Percentiles rank a stretch among this genome's conserved stretches.
phyloP scores from a whole-genome alignment of 2,329 filamentous ascomycete genomes.

The Cordyceps farinosa region DNA sequence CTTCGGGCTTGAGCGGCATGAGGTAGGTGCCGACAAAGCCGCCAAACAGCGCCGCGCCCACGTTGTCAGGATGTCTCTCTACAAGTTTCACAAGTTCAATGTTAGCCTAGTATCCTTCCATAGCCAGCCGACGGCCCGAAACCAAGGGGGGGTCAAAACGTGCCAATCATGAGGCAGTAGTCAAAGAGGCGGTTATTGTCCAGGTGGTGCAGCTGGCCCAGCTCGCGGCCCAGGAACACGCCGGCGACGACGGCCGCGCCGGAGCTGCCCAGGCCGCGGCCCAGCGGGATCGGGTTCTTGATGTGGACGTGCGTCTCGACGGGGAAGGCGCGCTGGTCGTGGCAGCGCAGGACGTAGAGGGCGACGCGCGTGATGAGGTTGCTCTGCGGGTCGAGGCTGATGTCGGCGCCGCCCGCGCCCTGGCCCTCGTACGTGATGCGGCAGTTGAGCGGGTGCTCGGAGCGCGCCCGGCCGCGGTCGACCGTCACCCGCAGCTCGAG shows the following conservation, averaged over 20 bases:
- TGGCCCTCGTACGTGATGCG: conserved; percentile 85
- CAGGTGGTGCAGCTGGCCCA: conserved; percentile 71
- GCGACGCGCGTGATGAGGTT: conserved; percentile 95
- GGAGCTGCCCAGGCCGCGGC: conserved; percentile 89
- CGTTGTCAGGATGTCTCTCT: conserved; percentile 89
- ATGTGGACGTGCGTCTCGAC: conserved; percentile 87
- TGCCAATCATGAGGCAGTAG: conserved; percentile 95
- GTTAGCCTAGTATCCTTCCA: neutral
- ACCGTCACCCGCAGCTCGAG: conserved; percentile 84
- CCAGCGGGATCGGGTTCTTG: conserved; percentile 90
- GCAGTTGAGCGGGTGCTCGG: conserved; percentile 73
- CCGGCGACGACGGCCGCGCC: conserved; percentile 94
- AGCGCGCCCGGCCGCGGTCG: conserved; percentile 52
- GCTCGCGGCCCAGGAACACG: conserved; percentile 87
- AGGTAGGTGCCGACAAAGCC: conserved; percentile 97
- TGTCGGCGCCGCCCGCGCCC: conserved; percentile 65
- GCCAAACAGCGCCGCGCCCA: conserved; percentile 90
- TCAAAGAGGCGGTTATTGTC: conserved; percentile 82
- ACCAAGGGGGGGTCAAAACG: conserved; percentile 22
- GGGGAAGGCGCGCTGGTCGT: conserved; percentile 81
- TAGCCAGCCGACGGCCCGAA: neutral
- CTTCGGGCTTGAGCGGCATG: conserved; percentile 84
- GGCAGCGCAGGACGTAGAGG: conserved; percentile 90
- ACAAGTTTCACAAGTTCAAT: conserved; percentile 12
- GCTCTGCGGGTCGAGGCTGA: conserved; percentile 76